Evolutionary conservation across 768 basidiomycete species (phyloP).

Genomic region (Phaeolepiota aurea): DNA sequence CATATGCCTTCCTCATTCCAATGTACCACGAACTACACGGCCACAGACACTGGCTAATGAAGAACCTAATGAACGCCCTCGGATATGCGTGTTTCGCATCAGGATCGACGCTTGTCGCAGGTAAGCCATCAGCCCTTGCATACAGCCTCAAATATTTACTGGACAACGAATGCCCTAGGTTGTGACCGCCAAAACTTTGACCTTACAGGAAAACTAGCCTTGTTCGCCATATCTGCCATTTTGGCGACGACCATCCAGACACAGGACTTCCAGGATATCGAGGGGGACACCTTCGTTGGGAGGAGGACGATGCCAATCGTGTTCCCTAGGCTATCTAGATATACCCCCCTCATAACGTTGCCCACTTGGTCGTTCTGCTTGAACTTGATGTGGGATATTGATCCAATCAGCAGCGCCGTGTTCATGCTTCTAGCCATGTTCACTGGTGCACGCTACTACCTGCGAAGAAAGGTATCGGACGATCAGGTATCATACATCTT

Average conservation of each 20-base stretch:
- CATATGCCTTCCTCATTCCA: conserved; percentile 20
- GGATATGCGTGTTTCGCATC: conserved; percentile 27
- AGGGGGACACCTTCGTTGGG: conserved; percentile 30
- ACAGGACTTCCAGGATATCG: conserved; percentile 38
- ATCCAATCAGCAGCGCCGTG: conserved; percentile 11
- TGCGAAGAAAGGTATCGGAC: conserved; percentile 7
- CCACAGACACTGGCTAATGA: conserved; percentile 26
- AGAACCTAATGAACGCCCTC: conserved; percentile 28
- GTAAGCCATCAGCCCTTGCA: conserved; percentile 12
- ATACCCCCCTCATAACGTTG: conserved; percentile 21
- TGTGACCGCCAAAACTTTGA: neutral
- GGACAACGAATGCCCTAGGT: neutral
- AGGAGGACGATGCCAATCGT: conserved; percentile 36
- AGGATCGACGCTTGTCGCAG: conserved; percentile 27
- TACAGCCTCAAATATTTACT: neutral
- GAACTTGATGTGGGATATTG: conserved; percentile 25
- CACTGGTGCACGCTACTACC: conserved; percentile 15
- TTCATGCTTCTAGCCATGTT: conserved; percentile 22
- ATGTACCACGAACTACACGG: conserved; percentile 31
- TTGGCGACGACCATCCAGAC: conserved; percentile 37
- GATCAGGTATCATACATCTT: conserved; percentile 14
- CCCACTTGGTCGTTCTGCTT: conserved; percentile 27
- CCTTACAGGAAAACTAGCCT: conserved; percentile 14
- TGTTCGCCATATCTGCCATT: conserved; percentile 26
- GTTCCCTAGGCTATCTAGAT: conserved; percentile 23